Evolutionary conservation across 306 rosid genomes (phyloP), one percentile per base, ranked within the genome.

Genomic region (Rosa lucieae): DNA sequence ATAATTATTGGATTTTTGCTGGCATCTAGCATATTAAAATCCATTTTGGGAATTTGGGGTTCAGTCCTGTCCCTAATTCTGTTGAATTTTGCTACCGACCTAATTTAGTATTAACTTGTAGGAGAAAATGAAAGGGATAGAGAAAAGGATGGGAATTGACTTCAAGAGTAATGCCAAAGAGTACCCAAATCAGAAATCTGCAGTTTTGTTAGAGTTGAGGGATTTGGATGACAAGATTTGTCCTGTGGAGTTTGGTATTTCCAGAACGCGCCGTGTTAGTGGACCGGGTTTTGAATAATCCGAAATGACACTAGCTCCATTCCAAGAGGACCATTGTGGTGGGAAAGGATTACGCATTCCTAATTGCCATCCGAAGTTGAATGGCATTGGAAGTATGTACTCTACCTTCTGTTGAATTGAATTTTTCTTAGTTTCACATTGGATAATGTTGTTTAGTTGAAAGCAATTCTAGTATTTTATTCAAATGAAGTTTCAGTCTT

Each of bases 161-260:
- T 29, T 12, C 43, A 63, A 32, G 43, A 35, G 6, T 39, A 63
- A 63, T 14, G 21, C 43, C 69, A 63, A 32, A 35, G 69, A 32
- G 69, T 29, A 63, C 69, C 69, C 69, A 29, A 32, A 32, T 63
- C 69, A 32, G 69, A 63, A 29, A 63, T 63, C 20, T 63, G 20
- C 43, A 32, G 44, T 2, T 63, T 63, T 63, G 44, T 63, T 35
- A 14, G 43, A 14, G 44, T 63, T 63, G 43, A 1, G 20, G 42
- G 17, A 62, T 62, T 62, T 62, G 67, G 3, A 26, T 10, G 8
- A 26, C 18, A 61, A 11, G 40, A 58, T 58, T 3, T 58, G 12
- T 58, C 63, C 5, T 58, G 14, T 10, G 17, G 12, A 29, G 13
- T 62, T 29, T 62, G 8, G 20, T 62, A 29, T 62, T 32, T 1